Evolutionary conservation across 352 stramenopile species (phyloP), one percentile per base, ranked within the genome.

Genomic region (Globisporangium middletonii): DNA sequence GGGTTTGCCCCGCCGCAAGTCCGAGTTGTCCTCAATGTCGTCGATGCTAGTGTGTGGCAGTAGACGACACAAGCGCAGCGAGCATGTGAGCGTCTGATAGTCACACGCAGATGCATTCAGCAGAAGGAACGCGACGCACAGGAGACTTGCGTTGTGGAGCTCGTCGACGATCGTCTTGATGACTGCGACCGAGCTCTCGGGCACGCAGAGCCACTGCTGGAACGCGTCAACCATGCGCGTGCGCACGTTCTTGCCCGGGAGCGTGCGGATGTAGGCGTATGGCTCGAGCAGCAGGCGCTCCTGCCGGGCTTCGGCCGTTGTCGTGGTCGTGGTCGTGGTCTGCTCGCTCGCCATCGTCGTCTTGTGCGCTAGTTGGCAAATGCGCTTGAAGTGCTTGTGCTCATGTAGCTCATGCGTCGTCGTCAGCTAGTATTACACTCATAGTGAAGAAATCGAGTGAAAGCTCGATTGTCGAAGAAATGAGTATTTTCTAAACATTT

Each of bases 21-120:
- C 96, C 44, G 89, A 98, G 69, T 97, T 96, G 73, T 99, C 96
- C 73, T 99, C 96, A 73, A 99, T 98, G 66, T 99, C 96, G 71
- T 99, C 96, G 52, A 99, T 95, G 2, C 79, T 87, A 58, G 16
- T 1, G n/a, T n/a, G n/a, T n/a, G n/a, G n/a, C n/a, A n/a, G n/a
- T n/a, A n/a, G n/a, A n/a, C n/a, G n/a, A n/a, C n/a, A n/a, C n/a
- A n/a, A n/a, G n/a, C n/a, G n/a, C n/a, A n/a, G 33, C 33, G 11
- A 38, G 3, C 50, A 5, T 8, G 6, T 1, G 27, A 57, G 26
- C 19, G 13, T 33, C 4, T 50, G 4, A 9, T 19, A 50, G 19
- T 2, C 4, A 28, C 15, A 35, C 46, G 18, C 33, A 44, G 44
- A 43, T n/a, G 2, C 50, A 30, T 42, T 13, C 54, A 51, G 35